Percentiles rank a stretch among this genome's conserved stretches.
Conservation (phyloP, 495 filamentous ascomycete genomes). For the Pyrenula aspistea region DNA sequence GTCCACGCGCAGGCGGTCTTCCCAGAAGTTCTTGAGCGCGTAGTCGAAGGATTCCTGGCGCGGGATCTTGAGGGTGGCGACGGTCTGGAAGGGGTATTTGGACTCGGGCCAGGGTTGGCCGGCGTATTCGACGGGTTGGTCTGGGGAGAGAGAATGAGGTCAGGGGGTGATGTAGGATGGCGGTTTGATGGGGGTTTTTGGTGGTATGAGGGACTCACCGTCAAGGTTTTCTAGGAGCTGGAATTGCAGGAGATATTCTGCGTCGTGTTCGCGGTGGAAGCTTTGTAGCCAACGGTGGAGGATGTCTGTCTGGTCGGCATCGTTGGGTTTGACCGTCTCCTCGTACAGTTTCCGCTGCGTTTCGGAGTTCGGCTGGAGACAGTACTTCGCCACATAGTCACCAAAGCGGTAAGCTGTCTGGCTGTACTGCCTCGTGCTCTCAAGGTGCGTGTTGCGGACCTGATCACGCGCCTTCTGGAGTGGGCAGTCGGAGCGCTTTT, state of each 20-base stretch:
- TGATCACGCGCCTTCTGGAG: slow-evolving; percentile 26
- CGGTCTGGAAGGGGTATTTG: slow-evolving; percentile 36
- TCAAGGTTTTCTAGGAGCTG: slow-evolving; percentile 32
- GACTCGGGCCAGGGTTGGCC: slow-evolving; percentile 33
- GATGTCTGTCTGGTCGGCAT: slow-evolving; percentile 28
- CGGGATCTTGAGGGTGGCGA: slow-evolving; percentile 29
- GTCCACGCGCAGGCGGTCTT: slow-evolving; percentile 34
- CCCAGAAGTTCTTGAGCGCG: slow-evolving; percentile 29
- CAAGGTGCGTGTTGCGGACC: slow-evolving; percentile 25
- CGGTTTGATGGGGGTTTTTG: too few relatives aligned
- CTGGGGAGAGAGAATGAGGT: too few relatives aligned
- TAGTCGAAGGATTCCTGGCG: slow-evolving; percentile 31
- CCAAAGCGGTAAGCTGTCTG: slow-evolving; percentile 37
- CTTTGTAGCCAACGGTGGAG: slow-evolving; percentile 25
- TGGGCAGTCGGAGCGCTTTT: slow-evolving; percentile 25
- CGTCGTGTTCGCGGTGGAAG: slow-evolving; percentile 30
- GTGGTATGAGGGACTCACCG: too few relatives aligned
- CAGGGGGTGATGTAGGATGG: too few relatives aligned
- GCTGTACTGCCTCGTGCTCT: slow-evolving; percentile 31
- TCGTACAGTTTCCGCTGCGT: slow-evolving; percentile 27
- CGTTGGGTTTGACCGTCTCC: slow-evolving; percentile 24
- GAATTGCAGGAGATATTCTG: slow-evolving; percentile 31
- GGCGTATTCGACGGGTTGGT: slow-evolving; percentile 33
- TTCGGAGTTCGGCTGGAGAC: slow-evolving; percentile 25
- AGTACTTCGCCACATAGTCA: slow-evolving; percentile 35